phyloP scores from a whole-genome alignment of 768 basidiomycete species.

The Mycena venus region DNA sequence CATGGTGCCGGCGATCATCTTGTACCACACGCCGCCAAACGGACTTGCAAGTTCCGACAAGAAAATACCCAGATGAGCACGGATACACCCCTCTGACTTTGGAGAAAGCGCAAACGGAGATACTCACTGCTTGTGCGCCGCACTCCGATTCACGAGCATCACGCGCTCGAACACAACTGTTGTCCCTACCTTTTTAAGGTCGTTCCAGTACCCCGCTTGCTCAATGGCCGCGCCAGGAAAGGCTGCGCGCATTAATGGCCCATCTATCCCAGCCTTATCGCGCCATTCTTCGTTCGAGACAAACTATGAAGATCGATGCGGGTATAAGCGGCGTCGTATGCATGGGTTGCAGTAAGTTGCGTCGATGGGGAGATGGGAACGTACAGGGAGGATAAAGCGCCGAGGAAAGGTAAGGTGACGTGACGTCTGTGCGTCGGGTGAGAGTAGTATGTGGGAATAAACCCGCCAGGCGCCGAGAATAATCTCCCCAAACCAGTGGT shows the following conservation, averaged over 20 bases:
- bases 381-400: conserved; percentile 53
- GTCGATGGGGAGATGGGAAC: conserved; percentile 15
- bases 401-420: conserved; percentile 34
- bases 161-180: conserved; percentile 75
- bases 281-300: conserved; percentile 61
- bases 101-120: background rate
- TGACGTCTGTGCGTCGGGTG: background rate
- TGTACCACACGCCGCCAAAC: conserved; percentile 44
- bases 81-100: too few relatives aligned
- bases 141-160: conserved; percentile 72
- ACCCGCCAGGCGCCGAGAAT: conserved; percentile 59
- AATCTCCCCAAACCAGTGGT: conserved; percentile 64
- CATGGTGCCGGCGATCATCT: conserved; percentile 53
- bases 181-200: conserved; percentile 57
- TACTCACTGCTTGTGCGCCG: conserved; percentile 65
- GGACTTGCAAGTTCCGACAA: too few relatives aligned
- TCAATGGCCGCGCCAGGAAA: conserved; percentile 75
- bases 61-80: too few relatives aligned
- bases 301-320: conserved; percentile 29
- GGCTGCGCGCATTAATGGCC: conserved; percentile 72
- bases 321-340: background rate
- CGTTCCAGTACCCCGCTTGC: conserved; percentile 71
- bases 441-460: conserved; percentile 43
- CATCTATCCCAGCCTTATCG: conserved; percentile 71
- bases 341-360: too few relatives aligned